phyloP scores from a whole-genome alignment of 2,329 filamentous ascomycete species.

The Pseudogymnoascus sp. region DNA sequence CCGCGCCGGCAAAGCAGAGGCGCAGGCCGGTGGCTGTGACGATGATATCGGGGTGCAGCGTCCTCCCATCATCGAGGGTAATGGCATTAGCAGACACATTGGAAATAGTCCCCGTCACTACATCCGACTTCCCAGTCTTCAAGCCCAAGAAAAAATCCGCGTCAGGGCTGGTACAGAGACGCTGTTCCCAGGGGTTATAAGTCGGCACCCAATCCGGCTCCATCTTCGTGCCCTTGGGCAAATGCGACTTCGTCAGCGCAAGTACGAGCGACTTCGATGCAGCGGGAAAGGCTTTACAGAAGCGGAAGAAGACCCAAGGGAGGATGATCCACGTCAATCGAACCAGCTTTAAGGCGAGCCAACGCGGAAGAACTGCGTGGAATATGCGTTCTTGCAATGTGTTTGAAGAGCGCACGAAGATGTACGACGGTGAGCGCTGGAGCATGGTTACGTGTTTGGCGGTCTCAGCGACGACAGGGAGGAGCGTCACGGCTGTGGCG shows the following conservation, averaged over 20 bases:
- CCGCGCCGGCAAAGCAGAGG: slow-evolving; percentile 45
- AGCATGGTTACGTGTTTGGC: slow-evolving; percentile 58
- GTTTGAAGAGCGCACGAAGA: slow-evolving; percentile 44
- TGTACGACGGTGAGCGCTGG: slow-evolving; percentile 57
- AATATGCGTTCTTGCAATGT: slow-evolving; percentile 29
- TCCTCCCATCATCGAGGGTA: slow-evolving; percentile 33
- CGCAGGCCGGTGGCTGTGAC: slow-evolving; percentile 57
- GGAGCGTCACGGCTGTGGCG: slow-evolving; percentile 57
- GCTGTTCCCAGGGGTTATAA: slow-evolving; percentile 58
- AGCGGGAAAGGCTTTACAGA: slow-evolving; percentile 38
- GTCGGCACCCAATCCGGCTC: slow-evolving; percentile 47
- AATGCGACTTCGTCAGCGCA: slow-evolving; percentile 32
- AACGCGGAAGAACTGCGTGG: slow-evolving; percentile 33
- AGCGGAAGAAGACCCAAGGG: slow-evolving; percentile 28
- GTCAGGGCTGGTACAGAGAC: slow-evolving; percentile 49
- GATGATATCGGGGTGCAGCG: slow-evolving; percentile 50
- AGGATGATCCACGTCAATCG: slow-evolving; percentile 40
- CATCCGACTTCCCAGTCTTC: slow-evolving; percentile 29
- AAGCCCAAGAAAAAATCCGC: slow-evolving; percentile 39
- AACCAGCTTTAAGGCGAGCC: slow-evolving; percentile 36
- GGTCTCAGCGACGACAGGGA: slow-evolving; percentile 50
- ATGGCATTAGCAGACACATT: slow-evolving; percentile 37
- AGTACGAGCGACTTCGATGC: slow-evolving; percentile 37
- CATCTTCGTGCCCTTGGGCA: slow-evolving; percentile 39
- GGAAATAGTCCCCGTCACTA: slow-evolving; percentile 40